Evolutionary conservation across 1,284 basidiomycete genomes (phyloP).

Genomic region (Macrocybe sp.): DNA sequence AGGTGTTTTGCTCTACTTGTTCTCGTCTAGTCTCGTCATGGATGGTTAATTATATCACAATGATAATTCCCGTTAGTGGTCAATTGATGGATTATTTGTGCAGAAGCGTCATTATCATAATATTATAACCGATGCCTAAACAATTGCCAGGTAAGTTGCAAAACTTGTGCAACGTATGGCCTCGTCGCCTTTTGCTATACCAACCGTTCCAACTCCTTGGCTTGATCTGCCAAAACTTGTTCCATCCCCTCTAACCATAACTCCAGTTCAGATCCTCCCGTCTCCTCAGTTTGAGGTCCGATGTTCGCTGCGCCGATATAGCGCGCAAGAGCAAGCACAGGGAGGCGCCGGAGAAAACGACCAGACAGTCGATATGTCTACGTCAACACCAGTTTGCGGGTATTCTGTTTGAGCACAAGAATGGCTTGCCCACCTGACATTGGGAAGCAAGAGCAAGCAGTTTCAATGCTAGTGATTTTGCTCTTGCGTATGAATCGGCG

Average conservation of each 20-base stretch:
- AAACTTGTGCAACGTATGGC: no score
- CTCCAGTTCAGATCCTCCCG: constrained; percentile 43
- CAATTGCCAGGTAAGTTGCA: no score
- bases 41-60: no score
- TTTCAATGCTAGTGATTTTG: constrained; percentile 48
- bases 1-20: no score
- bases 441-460: constrained; percentile 65
- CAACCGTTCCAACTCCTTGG: constrained; percentile 42
- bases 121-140: no score
- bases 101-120: no score
- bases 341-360: constrained; percentile 82
- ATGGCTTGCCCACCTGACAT: constrained; percentile 58
- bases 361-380: constrained; percentile 82
- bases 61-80: no score
- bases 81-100: no score
- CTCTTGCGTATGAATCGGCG: constrained; percentile 37
- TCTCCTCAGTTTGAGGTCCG: constrained; percentile 2
- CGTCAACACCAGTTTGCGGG: background rate
- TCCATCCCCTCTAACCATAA: constrained; percentile 78
- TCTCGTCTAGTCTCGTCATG: no score
- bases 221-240: constrained; percentile 57
- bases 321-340: constrained; percentile 85
- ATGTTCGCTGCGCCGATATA: constrained; percentile 58
- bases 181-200: background rate
- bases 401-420: background rate